Percentiles rank a stretch among this genome's conserved stretches.
These are phyloP conservation scores for Suaeda aralocaspica DNA, from an alignment of 148 eudicot species.

Conservation along the genomic window DNA sequence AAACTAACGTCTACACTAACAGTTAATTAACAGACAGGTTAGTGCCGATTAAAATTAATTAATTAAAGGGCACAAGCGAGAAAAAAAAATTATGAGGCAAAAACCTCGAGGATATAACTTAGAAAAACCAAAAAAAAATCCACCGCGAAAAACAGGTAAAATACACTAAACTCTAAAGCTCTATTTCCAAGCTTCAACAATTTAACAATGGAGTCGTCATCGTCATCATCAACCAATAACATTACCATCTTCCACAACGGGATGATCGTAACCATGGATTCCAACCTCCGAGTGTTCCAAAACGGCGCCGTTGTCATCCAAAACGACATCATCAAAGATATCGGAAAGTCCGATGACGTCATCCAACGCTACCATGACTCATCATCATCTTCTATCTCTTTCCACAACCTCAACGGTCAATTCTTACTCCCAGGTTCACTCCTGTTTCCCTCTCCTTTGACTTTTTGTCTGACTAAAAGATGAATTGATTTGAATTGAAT, in stretches of 20 bases:
- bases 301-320: slow-evolving; percentile 64
- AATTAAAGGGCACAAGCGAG: no score
- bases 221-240: background rate
- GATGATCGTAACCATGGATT: slow-evolving; percentile 69
- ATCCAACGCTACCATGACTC: slow-evolving; percentile 36
- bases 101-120: no score
- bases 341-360: slow-evolving; percentile 57
- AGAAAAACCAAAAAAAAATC: no score
- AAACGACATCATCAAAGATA: slow-evolving; percentile 44
- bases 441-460: background rate
- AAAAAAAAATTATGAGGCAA: no score
- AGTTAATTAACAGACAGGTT: no score
- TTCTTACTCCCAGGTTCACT: slow-evolving; percentile 57
- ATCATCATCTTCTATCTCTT: slow-evolving; percentile 19
- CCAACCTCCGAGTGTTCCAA: slow-evolving; percentile 40
- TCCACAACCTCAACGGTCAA: slow-evolving; percentile 48
- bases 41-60: no score
- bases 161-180: background rate
- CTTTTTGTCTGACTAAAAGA: background rate
- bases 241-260: slow-evolving; percentile 46
- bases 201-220: background rate
- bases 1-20: no score
- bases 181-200: no score
- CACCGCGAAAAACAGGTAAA: no score
- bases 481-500: background rate